Conservation (phyloP, 2,329 filamentous ascomycete genomes). For the Teratosphaeria epicoccoides region DNA sequence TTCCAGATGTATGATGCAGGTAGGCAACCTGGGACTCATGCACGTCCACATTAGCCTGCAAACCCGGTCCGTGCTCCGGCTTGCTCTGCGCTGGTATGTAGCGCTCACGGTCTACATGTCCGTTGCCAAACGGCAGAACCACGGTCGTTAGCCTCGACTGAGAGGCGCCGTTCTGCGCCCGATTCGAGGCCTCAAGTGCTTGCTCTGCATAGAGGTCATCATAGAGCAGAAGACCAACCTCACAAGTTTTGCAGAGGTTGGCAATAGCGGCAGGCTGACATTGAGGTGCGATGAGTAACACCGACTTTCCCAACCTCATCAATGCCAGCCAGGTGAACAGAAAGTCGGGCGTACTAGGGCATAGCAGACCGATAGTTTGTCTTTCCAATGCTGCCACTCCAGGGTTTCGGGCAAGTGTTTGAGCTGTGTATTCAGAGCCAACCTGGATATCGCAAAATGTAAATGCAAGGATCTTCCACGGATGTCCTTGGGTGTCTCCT, state of each 20-base stretch:
- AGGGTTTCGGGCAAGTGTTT: slow-evolving; percentile 15
- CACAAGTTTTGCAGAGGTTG: slow-evolving; percentile 42
- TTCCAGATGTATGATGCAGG: slow-evolving; percentile 54
- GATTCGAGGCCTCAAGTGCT: slow-evolving; percentile 18
- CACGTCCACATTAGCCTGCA: slow-evolving; percentile 5
- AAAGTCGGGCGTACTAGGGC: slow-evolving; percentile 47
- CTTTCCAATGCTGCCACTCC: slow-evolving; percentile 5
- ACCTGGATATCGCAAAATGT: slow-evolving; percentile 28
- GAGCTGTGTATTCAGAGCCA: slow-evolving; percentile 29
- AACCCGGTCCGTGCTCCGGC: neutral
- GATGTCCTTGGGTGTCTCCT: slow-evolving; percentile 3
- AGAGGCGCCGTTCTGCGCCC: neutral
- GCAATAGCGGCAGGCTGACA: slow-evolving; percentile 38
- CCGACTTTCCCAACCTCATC: slow-evolving; percentile 44
- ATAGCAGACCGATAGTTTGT: slow-evolving; percentile 43
- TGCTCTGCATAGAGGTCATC: slow-evolving; percentile 32
- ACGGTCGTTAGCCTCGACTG: neutral
- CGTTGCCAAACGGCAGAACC: neutral
- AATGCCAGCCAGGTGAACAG: slow-evolving; percentile 51
- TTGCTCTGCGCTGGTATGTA: slow-evolving; percentile 2
- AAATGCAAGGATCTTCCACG: slow-evolving; percentile 19
- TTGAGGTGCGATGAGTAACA: slow-evolving; percentile 47
- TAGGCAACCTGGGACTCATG: slow-evolving; percentile 40
- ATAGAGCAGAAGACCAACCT: slow-evolving; percentile 35
- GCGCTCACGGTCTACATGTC: neutral